A percentile compares a stretch with the other conserved stretches of the same genome.
phyloP scores from a whole-genome alignment of 495 filamentous ascomycete species.

The Hypoxylon crocopeplum region DNA sequence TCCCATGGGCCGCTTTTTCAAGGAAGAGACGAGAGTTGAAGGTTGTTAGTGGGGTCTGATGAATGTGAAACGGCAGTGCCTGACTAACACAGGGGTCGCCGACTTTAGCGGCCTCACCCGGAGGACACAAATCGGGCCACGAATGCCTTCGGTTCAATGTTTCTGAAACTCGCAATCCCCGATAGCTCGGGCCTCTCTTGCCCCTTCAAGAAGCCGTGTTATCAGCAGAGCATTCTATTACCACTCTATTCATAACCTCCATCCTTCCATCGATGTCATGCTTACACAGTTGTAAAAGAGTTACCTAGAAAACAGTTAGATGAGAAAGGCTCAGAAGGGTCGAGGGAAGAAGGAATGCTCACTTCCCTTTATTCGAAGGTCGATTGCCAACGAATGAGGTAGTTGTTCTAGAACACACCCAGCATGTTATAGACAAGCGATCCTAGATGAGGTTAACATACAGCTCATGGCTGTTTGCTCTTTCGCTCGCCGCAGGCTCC shows the following conservation, averaged over 20 bases:
- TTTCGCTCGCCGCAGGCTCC: conserved; percentile 66
- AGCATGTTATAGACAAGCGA: neutral
- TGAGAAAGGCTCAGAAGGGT: conserved; percentile 5
- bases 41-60: conserved; percentile 13
- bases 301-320: conserved; percentile 17
- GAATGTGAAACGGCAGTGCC: conserved; percentile 25
- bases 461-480: conserved; percentile 2
- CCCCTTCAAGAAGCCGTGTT: conserved; percentile 13
- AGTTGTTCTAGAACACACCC: neutral
- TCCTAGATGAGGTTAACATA: neutral
- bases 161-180: conserved; percentile 22
- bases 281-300: neutral
- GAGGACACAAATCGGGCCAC: conserved; percentile 13
- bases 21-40: conserved; percentile 9
- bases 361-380: neutral
- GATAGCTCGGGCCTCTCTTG: conserved; percentile 9
- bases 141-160: conserved; percentile 19
- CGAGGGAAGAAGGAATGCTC: no score
- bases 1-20: conserved; percentile 18
- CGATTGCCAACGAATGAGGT: neutral
- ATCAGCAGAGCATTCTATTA: neutral
- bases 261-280: neutral
- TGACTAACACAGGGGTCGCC: conserved; percentile 20
- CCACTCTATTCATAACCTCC: conserved; percentile 5
- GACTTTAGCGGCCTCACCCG: neutral